Percentiles rank a stretch among this genome's conserved stretches.
phyloP scores from a whole-genome alignment of 1,284 basidiomycete species.

The Farysia itapuensis region DNA sequence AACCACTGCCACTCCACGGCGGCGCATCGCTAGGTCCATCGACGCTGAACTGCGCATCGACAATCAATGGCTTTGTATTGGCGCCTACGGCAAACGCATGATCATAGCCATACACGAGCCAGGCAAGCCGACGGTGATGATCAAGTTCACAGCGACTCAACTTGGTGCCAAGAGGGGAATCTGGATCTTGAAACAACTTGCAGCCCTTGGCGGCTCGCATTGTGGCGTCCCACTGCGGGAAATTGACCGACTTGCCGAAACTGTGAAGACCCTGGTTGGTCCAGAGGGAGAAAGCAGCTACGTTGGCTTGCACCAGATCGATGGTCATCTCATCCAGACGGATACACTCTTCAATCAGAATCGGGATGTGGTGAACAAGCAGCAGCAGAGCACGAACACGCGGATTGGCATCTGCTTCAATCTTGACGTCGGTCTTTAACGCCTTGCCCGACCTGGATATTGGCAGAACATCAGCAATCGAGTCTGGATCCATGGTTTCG shows the following conservation, averaged over 20 bases:
- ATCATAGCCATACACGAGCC: slow-evolving; percentile 42
- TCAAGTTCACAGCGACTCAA: slow-evolving; percentile 13
- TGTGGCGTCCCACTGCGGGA: slow-evolving; percentile 31
- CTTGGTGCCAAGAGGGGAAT: no score
- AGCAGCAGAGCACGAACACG: slow-evolving; percentile 14
- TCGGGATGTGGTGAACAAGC: slow-evolving; percentile 18
- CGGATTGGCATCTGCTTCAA: slow-evolving; percentile 7
- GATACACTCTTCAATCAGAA: slow-evolving; percentile 29
- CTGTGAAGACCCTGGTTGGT: slow-evolving; percentile 32
- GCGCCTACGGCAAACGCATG: slow-evolving; percentile 33
- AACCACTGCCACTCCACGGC: slow-evolving; percentile 18
- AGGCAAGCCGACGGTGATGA: slow-evolving; percentile 25
- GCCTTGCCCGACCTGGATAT: slow-evolving; percentile 1
- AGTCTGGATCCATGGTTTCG: slow-evolving; percentile 16
- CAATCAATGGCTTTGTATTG: slow-evolving; percentile 28
- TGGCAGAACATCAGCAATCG: slow-evolving; percentile 8
- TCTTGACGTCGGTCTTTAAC: slow-evolving; percentile 1
- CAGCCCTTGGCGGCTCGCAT: slow-evolving; percentile 21
- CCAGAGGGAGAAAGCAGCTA: slow-evolving; percentile 30
- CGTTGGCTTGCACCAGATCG: slow-evolving; percentile 33
- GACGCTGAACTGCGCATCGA: slow-evolving; percentile 41
- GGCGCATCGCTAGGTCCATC: slow-evolving; percentile 26
- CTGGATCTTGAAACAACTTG: slow-evolving; percentile 33
- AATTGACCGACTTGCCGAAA: slow-evolving; percentile 11
- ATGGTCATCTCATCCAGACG: slow-evolving; percentile 34